Evolutionary conservation across 2,329 filamentous ascomycete genomes (phyloP).

Genomic region (Fusarium avenaceum): DNA sequence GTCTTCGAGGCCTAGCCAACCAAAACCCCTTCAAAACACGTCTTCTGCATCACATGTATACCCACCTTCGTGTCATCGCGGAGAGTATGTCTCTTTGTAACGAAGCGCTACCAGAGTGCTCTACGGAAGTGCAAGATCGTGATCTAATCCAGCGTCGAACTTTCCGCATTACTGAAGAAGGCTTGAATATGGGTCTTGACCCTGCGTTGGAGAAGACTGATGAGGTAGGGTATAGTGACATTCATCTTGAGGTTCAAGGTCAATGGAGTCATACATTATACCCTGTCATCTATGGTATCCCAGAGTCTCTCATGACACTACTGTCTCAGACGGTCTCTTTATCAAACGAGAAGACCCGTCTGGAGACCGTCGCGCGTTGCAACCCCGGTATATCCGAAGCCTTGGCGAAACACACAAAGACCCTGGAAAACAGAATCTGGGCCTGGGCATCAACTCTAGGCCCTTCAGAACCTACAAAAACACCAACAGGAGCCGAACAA

Average conservation of each 20-base stretch:
- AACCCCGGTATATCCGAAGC: slow-evolving; percentile 47
- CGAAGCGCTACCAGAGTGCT: slow-evolving; percentile 1
- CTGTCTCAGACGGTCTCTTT: slow-evolving; percentile 59
- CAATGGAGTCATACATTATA: slow-evolving; percentile 58
- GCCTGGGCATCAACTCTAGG: slow-evolving; percentile 45
- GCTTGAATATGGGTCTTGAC: slow-evolving; percentile 49
- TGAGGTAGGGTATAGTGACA: slow-evolving; percentile 59
- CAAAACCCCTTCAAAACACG: slow-evolving; percentile 58
- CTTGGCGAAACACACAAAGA: slow-evolving; percentile 49
- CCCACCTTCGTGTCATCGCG: slow-evolving; percentile 60
- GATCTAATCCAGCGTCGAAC: slow-evolving; percentile 33
- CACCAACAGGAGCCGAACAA: not conserved
- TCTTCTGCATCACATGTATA: slow-evolving; percentile 63
- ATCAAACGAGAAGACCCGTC: slow-evolving; percentile 57
- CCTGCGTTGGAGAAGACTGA: slow-evolving; percentile 49
- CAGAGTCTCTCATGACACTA: slow-evolving; percentile 57
- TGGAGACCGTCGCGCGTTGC: slow-evolving; percentile 42
- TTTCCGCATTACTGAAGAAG: slow-evolving; percentile 50
- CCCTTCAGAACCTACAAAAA: slow-evolving; percentile 16
- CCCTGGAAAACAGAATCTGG: slow-evolving; percentile 52
- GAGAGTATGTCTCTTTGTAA: slow-evolving; percentile 55
- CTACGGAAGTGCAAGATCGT: not conserved
- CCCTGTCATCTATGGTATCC: slow-evolving; percentile 60
- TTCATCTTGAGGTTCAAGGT: slow-evolving; percentile 59
- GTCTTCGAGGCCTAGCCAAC: slow-evolving; percentile 53